Conservation (phyloP, 108 stramenopile species). For the Nitzschia putrida region DNA sequence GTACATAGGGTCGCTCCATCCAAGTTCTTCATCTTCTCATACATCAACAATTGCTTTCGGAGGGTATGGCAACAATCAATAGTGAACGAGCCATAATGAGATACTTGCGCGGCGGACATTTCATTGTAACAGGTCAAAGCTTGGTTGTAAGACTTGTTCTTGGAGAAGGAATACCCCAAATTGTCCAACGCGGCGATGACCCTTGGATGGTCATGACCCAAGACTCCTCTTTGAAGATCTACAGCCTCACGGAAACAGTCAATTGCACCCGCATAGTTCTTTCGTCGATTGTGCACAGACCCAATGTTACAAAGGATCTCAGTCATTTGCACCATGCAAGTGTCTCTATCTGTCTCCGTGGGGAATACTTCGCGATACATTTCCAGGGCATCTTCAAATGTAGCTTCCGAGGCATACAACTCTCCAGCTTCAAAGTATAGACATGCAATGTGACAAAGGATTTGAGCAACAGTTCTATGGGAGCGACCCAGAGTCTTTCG, state of each 20-base stretch:
- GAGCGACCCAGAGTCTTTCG: conserved; percentile 22
- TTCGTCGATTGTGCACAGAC: conserved; percentile 45
- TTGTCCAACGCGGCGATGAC: conserved; percentile 56
- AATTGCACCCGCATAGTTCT: conserved; percentile 42
- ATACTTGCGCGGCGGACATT: conserved; percentile 47
- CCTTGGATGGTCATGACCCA: conserved; percentile 44
- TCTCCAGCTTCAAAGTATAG: conserved; percentile 51
- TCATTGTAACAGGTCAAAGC: conserved; percentile 46
- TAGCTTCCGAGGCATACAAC: conserved; percentile 45
- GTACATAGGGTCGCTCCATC: conserved; percentile 30
- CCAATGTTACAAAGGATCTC: conserved; percentile 58
- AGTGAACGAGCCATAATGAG: conserved; percentile 39
- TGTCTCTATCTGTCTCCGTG: conserved; percentile 22
- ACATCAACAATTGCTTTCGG: conserved; percentile 40
- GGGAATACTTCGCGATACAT: conserved; percentile 37
- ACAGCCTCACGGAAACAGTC: conserved; percentile 44
- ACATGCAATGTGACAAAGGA: conserved; percentile 45
- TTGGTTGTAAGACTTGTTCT: conserved; percentile 43
- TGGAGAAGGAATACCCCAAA: conserved; percentile 52
- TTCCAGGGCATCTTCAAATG: conserved; percentile 53
- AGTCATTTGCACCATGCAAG: conserved; percentile 40
- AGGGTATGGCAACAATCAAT: conserved; percentile 43
- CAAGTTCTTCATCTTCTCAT: conserved; percentile 39
- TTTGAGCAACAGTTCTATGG: conserved; percentile 42
- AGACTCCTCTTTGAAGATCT: conserved; percentile 43